Evolutionary conservation across 2,329 filamentous ascomycete species (phyloP).

Genomic region (Sodiomyces alkalinus): DNA sequence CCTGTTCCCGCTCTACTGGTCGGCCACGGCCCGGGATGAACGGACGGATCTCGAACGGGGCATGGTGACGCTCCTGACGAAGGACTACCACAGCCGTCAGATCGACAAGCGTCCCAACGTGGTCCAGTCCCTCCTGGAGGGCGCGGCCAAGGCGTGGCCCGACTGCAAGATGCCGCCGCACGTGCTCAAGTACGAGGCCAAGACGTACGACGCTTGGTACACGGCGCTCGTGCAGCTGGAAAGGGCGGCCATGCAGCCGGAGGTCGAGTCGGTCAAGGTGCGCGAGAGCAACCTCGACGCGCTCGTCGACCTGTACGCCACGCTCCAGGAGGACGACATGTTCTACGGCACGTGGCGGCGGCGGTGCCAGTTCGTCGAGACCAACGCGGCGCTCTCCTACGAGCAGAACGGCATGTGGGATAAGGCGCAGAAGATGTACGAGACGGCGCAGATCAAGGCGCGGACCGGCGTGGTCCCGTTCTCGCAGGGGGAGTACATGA

Average conservation of each 20-base stretch:
- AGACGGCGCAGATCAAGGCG: constrained; percentile 92
- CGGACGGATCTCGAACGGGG: constrained; percentile 80
- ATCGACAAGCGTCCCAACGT: constrained; percentile 93
- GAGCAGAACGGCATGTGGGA: constrained; percentile 99
- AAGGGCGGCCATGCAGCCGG: constrained; percentile 69
- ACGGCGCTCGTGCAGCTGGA: constrained; percentile 84
- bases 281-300: constrained; percentile 93
- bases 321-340: constrained; percentile 84
- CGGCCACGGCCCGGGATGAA: constrained; percentile 73
- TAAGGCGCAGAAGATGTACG: constrained; percentile 93
- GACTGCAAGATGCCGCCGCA: constrained; percentile 89
- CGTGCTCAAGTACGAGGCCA: constrained; percentile 86
- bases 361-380: constrained; percentile 91
- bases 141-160: constrained; percentile 69
- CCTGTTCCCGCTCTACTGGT: constrained; percentile 90
- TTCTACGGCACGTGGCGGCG: constrained; percentile 97
- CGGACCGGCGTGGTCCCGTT: constrained; percentile 92
- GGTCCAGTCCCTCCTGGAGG: constrained; percentile 80
- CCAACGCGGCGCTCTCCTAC: constrained; percentile 90
- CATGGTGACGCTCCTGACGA: constrained; percentile 78
- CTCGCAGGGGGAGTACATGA: constrained; percentile 91
- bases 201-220: constrained; percentile 95
- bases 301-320: constrained; percentile 81
- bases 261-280: constrained; percentile 69
- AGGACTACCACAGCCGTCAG: constrained; percentile 89